Conservation (phyloP, 106 monocot species). For the Acorus calamus region DNA sequence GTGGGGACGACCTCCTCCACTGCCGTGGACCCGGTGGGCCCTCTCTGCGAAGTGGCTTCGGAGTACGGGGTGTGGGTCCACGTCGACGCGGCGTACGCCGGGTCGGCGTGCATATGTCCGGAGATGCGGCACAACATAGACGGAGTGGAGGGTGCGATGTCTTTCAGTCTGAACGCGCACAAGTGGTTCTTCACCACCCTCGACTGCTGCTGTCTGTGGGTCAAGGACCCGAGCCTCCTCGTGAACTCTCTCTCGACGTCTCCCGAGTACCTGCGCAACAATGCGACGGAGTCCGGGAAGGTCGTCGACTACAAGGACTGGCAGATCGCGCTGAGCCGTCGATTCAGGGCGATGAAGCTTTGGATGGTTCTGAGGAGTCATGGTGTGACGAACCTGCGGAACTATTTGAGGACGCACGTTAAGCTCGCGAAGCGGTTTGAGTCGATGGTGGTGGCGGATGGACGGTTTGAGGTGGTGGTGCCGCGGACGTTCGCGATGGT, state of each 20-base stretch:
- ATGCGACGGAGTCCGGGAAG: constrained; percentile 28
- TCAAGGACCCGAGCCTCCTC: constrained; percentile 9
- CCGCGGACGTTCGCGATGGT: constrained; percentile 27
- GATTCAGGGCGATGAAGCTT: constrained; percentile 39
- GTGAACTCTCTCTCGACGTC: constrained; percentile 14
- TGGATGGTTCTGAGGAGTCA: constrained; percentile 28
- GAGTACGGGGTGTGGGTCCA: constrained; percentile 34
- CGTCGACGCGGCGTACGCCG: constrained; percentile 60
- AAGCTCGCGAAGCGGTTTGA: constrained; percentile 21
- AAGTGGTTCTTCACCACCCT: constrained; percentile 46
- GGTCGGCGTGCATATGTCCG: constrained; percentile 45
- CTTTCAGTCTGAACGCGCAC: constrained; percentile 45
- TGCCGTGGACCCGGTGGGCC: constrained; percentile 28
- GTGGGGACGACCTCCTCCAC: constrained; percentile 45
- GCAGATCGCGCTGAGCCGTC: constrained; percentile 46
- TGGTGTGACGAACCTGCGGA: constrained; percentile 25
- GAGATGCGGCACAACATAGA: constrained; percentile 39
- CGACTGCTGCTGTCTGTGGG: constrained; percentile 48
- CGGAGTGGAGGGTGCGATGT: constrained; percentile 33
- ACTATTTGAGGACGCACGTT: constrained; percentile 22
- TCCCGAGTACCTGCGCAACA: constrained; percentile 50
- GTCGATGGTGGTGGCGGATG: constrained; percentile 9
- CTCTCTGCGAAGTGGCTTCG: constrained; percentile 14
- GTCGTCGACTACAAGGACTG: constrained; percentile 61
- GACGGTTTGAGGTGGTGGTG: constrained; percentile 19